A percentile compares a stretch with the other conserved stretches of the same genome.
Evolutionary conservation across 1,284 basidiomycete genomes (phyloP).

Genomic region (Cutaneotrichosporon cavernicola): DNA sequence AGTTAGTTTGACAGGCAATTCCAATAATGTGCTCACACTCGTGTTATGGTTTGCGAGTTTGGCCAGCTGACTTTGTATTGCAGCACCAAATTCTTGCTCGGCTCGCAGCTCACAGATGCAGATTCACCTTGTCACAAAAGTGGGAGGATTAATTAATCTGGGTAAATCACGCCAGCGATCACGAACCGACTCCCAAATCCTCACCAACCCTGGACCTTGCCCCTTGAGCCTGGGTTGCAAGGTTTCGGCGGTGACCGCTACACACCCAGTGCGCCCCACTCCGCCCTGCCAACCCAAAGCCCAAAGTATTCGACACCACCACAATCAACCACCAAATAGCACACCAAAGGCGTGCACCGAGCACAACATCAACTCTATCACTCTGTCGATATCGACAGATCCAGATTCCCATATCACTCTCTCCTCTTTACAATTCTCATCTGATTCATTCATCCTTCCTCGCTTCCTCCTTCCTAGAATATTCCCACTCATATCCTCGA

Average conservation of each 20-base stretch:
- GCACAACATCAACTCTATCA: background rate
- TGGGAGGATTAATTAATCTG: background rate
- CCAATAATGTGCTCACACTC: no score
- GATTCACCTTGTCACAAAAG: background rate
- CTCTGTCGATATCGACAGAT: no score
- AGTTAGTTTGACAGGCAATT: no score
- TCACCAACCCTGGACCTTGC: background rate
- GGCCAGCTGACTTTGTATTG: background rate
- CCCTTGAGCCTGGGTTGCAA: background rate
- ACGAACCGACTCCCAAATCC: background rate
- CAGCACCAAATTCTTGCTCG: no score
- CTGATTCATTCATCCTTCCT: background rate
- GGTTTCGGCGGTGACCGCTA: background rate
- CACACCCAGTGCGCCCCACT: no score
- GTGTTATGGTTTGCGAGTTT: background rate
- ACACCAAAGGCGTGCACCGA: background rate
- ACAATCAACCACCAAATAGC: no score
- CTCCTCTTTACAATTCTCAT: no score
- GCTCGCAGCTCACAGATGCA: background rate
- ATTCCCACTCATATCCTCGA: background rate
- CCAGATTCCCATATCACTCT: background rate
- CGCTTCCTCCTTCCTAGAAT: background rate
- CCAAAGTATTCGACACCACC: background rate
- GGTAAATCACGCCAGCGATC: conserved; percentile 9
- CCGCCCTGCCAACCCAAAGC: no score